phyloP scores from a whole-genome alignment of 306 rosid species.

The Sindora glabra region DNA sequence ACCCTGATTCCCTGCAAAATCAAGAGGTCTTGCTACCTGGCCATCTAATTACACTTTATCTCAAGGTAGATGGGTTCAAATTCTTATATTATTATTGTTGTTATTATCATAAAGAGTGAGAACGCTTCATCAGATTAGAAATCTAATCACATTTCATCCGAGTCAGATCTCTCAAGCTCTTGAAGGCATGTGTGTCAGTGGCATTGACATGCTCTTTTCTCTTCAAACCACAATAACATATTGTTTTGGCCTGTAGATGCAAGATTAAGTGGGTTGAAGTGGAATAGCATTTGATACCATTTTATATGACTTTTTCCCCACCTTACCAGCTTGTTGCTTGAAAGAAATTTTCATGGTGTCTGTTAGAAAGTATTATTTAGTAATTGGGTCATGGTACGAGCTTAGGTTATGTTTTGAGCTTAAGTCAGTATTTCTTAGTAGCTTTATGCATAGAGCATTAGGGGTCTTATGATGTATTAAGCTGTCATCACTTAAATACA shows the following conservation, averaged over 20 bases:
- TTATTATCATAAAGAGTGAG: neutral
- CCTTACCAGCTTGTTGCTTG: neutral
- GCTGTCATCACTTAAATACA: too few species aligned
- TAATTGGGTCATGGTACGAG: too few species aligned
- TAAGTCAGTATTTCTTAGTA: too few species aligned
- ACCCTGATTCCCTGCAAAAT: constrained; percentile 87
- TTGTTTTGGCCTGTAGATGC: neutral
- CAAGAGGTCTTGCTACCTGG: constrained; percentile 95
- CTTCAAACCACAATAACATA: neutral
- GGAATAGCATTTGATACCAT: too few species aligned
- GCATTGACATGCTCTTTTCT: neutral
- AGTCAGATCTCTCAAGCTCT: neutral
- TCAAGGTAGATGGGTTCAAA: constrained; percentile 53
- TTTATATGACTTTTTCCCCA: neutral
- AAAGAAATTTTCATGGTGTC: too few species aligned
- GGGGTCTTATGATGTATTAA: too few species aligned
- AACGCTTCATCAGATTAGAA: neutral
- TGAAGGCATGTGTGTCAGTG: neutral
- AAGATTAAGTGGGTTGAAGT: neutral
- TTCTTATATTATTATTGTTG: neutral
- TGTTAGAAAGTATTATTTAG: too few species aligned
- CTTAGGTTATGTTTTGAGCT: too few species aligned
- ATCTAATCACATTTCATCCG: neutral
- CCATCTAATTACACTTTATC: constrained; percentile 76
- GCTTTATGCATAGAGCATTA: too few species aligned